phyloP scores from a whole-genome alignment of 176 grass and related monocot species.

The Alloteropsis semialata region DNA sequence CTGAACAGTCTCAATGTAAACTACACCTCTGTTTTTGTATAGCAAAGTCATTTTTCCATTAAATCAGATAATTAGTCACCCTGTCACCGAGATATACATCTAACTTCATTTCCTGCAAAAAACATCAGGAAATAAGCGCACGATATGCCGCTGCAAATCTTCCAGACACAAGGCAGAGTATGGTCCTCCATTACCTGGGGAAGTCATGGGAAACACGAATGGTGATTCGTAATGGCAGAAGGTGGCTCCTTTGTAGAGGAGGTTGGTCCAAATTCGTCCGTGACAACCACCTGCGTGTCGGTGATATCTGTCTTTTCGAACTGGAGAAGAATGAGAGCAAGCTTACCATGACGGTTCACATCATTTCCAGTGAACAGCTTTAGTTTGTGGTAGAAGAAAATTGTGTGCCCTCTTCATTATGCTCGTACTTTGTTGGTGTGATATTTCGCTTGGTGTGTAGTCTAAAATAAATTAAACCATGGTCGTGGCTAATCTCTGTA shows the following conservation, averaged over 20 bases:
- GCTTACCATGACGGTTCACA: slow-evolving; percentile 38
- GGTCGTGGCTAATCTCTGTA: not conserved
- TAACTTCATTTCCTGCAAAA: not conserved
- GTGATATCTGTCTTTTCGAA: slow-evolving; percentile 52
- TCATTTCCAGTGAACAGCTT: slow-evolving; percentile 9
- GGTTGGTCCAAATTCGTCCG: slow-evolving; percentile 34
- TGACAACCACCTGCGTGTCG: slow-evolving; percentile 37
- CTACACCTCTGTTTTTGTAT: not conserved
- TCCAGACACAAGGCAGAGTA: not conserved
- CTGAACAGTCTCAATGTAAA: not conserved
- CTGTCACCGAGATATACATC: not conserved
- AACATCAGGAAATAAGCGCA: slow-evolving; percentile 17
- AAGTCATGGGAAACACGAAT: not conserved
- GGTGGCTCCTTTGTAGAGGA: not conserved
- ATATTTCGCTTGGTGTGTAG: not conserved
- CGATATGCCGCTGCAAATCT: slow-evolving; percentile 7
- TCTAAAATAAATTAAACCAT: not conserved
- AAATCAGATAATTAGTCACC: not conserved
- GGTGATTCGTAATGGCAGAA: not conserved
- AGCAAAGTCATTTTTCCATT: not conserved
- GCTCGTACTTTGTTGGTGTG: not conserved
- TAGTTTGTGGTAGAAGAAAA: not conserved
- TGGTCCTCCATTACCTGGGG: not conserved
- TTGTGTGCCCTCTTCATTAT: not conserved
- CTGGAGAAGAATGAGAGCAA: slow-evolving; percentile 14